These are phyloP conservation scores for Fusarium sp. DNA, from an alignment of 2,329 filamentous ascomycete species.

Conservation along the genomic window DNA sequence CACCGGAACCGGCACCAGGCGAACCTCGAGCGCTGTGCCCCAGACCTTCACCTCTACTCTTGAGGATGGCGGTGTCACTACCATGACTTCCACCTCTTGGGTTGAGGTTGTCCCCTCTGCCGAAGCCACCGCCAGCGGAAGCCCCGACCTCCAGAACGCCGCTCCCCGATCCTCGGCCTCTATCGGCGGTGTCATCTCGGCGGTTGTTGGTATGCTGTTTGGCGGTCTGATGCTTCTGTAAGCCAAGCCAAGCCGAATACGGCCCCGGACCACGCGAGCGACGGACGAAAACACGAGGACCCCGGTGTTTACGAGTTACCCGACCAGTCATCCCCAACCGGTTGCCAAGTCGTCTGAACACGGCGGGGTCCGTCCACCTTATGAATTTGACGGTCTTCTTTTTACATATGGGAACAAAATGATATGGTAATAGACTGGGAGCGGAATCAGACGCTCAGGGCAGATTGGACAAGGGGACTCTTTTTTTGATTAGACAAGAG, in stretches of 20 bases:
- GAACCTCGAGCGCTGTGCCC: slow-evolving; percentile 49
- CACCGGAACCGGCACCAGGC: slow-evolving; percentile 46
- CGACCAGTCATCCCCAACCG: background rate
- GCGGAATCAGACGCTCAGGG: slow-evolving; percentile 32
- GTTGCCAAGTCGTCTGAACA: slow-evolving; percentile 8
- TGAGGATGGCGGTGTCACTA: slow-evolving; percentile 54
- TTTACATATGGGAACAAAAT: slow-evolving; percentile 32
- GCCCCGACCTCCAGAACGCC: slow-evolving; percentile 51
- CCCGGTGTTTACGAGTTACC: slow-evolving; percentile 11
- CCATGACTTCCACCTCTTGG: slow-evolving; percentile 59
- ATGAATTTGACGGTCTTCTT: slow-evolving; percentile 43
- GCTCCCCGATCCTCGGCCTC: slow-evolving; percentile 41
- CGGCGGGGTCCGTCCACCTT: slow-evolving; percentile 30
- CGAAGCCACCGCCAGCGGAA: slow-evolving; percentile 40
- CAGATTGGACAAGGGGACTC: slow-evolving; percentile 24
- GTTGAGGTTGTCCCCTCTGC: slow-evolving; percentile 54
- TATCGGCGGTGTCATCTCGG: slow-evolving; percentile 38
- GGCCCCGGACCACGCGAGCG: background rate
- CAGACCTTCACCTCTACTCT: slow-evolving; percentile 57
- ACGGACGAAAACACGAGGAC: background rate
- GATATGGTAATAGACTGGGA: slow-evolving; percentile 37
- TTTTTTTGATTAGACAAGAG: slow-evolving; percentile 30
- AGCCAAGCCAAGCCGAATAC: slow-evolving; percentile 16
- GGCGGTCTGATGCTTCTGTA: slow-evolving; percentile 45
- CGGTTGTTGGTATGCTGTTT: slow-evolving; percentile 43